Conservation (phyloP, 176 grass and related monocot genomes). For the Carex pumila region DNA sequence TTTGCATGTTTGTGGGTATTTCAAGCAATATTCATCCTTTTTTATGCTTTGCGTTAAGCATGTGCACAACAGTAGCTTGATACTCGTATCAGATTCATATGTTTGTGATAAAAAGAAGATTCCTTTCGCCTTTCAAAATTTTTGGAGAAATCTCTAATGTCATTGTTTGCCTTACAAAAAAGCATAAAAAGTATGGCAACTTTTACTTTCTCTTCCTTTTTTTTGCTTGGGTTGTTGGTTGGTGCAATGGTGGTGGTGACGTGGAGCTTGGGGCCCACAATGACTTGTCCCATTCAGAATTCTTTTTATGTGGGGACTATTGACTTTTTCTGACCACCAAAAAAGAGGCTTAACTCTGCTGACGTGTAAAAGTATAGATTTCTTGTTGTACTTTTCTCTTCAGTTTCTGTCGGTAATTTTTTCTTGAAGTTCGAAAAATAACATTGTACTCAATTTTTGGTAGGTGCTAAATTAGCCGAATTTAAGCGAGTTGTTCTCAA, state of each 20-base stretch:
- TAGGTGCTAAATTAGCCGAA: no score
- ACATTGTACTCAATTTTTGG: neutral
- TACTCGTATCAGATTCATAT: neutral
- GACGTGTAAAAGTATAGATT: neutral
- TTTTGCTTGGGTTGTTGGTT: neutral
- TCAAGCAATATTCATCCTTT: neutral
- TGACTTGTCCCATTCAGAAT: slow-evolving; percentile 13
- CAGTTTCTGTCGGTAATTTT: neutral
- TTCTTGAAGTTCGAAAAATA: neutral
- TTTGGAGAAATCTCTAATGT: neutral
- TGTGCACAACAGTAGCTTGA: neutral
- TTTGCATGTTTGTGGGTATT: neutral
- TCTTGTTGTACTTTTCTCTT: neutral
- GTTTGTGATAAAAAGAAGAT: neutral
- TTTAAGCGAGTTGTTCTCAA: no score
- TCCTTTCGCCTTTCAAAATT: neutral
- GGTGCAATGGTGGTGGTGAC: neutral
- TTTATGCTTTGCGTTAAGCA: neutral
- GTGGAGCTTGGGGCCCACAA: neutral
- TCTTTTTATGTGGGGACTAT: neutral
- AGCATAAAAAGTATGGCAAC: neutral
- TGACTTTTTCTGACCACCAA: neutral
- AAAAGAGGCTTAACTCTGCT: neutral
- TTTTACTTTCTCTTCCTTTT: neutral
- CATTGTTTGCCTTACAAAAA: neutral